phyloP scores from a whole-genome alignment of 176 grass and related monocot genomes.

The Phoenix roebelenii region DNA sequence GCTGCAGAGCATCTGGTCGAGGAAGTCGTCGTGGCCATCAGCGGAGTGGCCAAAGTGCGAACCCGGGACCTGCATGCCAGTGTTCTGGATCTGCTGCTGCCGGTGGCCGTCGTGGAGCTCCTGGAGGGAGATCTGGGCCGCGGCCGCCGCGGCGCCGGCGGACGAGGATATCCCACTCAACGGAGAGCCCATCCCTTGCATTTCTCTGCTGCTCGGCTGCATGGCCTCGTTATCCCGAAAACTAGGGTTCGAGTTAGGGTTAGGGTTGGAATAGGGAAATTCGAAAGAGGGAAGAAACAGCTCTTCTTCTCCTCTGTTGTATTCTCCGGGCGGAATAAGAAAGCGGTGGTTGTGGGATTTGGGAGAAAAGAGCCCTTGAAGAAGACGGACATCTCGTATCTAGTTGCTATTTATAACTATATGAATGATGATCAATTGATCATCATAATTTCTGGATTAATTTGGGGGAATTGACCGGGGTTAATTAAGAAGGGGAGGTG shows the following conservation, averaged over 20 bases:
- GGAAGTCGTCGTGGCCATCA: constrained; percentile 67
- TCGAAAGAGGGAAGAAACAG: no score
- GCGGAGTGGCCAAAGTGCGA: constrained; percentile 16
- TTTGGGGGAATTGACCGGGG: no score
- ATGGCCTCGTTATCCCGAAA: not conserved
- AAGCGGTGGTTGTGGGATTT: no score
- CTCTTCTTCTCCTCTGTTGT: no score
- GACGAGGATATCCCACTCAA: no score
- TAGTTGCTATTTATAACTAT: no score
- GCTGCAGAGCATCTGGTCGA: constrained; percentile 83
- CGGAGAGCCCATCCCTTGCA: constrained; percentile 10
- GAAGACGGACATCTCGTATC: no score
- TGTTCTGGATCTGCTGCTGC: constrained; percentile 1
- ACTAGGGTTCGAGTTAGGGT: constrained; percentile 1
- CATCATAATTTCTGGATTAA: no score
- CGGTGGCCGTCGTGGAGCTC: not conserved
- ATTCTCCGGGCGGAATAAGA: no score
- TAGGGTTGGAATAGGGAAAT: not conserved
- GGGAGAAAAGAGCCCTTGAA: no score
- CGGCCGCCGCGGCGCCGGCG: not conserved
- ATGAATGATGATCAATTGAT: no score
- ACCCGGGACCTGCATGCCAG: not conserved
- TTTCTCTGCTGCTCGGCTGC: constrained; percentile 17
- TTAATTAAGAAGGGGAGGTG: no score
- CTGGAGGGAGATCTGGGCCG: not conserved